Base-by-base conservation (phyloP, 345 rosid species). In the Salix arbutifolia region DNA sequence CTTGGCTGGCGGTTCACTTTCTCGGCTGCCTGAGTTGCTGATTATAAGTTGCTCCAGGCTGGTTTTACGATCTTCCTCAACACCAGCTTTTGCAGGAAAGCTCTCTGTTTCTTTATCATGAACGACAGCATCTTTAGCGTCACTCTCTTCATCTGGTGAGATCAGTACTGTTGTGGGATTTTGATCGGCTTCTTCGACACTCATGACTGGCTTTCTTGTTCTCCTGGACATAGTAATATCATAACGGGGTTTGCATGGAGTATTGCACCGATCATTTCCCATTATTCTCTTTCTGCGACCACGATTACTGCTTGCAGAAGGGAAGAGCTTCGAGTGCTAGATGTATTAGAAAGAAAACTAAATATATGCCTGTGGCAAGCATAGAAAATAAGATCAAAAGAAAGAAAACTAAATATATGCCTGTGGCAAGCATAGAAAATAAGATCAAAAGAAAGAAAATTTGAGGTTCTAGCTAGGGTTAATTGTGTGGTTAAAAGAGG, bases 191-290 rank as follows among this genome's bases (percentile, higher is more conserved):
- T 60, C 65, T 19, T 62, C 35, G 7, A 72, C 37, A 31, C 65
- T 79, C 76, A 75, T n/a, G 12, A 42, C 25, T 64, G 97, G 86
- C 84, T 89, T 91, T 76, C 94, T 88, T 72, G 97, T 91, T 86
- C 97, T 88, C 81, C 74, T 90, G 6, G 94, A 91, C 94, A 88
- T 85, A 79, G 79, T 81, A 71, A 90, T 86, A 81, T 91, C 97
- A 42, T 81, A 88, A 61, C 71, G 83, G 50, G 71, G 88, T 76
- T 85, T 88, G 11, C 81, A 74, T 19, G 69, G 71, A 74, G 8
- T 53, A 53, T 74, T 70, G 81, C 64, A 62, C 74, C 84, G 18
- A 17, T 38, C 82, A 44, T 81, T 88, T 69, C 81, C 89, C 94
- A 90, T 91, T 46, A 31, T 71, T 68, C 79, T 64, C 65, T 65